phyloP scores from a whole-genome alignment of 352 stramenopile genomes.

The Phytophthora constricta region DNA sequence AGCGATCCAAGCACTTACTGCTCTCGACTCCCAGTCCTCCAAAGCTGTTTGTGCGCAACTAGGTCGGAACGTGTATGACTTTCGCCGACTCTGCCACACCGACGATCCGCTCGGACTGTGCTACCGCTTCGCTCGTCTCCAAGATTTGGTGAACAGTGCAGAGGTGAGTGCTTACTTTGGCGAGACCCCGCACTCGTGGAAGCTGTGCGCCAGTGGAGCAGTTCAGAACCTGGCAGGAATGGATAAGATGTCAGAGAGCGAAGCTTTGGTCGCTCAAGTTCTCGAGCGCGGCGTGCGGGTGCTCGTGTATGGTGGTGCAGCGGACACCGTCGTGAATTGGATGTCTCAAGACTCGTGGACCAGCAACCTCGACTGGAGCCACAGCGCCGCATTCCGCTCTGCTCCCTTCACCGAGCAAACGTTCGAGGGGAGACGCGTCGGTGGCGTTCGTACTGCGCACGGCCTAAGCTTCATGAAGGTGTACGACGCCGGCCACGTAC shows the following conservation, averaged over 20 bases:
- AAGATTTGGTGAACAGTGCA: conserved; percentile 64
- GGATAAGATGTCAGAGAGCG: conserved; percentile 69
- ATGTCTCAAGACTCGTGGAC: conserved; percentile 76
- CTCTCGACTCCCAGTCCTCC: conserved; percentile 24
- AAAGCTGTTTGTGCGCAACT: conserved; percentile 11
- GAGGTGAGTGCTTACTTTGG: conserved; percentile 54
- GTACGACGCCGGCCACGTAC: conserved; percentile 72
- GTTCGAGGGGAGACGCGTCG: conserved; percentile 35
- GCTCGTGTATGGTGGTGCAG: conserved; percentile 73
- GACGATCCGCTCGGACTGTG: conserved; percentile 63
- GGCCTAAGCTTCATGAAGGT: conserved; percentile 76
- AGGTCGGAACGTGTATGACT: conserved; percentile 74
- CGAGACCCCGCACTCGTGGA: conserved; percentile 42
- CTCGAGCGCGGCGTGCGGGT: conserved; percentile 70
- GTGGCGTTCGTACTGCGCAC: conserved; percentile 48
- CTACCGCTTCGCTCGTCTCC: conserved; percentile 67
- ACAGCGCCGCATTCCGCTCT: conserved; percentile 40
- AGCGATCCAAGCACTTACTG: conserved; percentile 18
- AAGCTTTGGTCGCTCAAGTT: conserved; percentile 50
- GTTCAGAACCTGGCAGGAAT: conserved; percentile 21
- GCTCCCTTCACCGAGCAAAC: conserved; percentile 22
- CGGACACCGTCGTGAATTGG: conserved; percentile 77
- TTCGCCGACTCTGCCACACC: conserved; percentile 57
- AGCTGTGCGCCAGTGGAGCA: conserved; percentile 49
- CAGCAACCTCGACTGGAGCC: conserved; percentile 47